These are phyloP conservation scores for Talaromyces liani DNA, from an alignment of 495 filamentous ascomycete genomes.

Conservation along the genomic window DNA sequence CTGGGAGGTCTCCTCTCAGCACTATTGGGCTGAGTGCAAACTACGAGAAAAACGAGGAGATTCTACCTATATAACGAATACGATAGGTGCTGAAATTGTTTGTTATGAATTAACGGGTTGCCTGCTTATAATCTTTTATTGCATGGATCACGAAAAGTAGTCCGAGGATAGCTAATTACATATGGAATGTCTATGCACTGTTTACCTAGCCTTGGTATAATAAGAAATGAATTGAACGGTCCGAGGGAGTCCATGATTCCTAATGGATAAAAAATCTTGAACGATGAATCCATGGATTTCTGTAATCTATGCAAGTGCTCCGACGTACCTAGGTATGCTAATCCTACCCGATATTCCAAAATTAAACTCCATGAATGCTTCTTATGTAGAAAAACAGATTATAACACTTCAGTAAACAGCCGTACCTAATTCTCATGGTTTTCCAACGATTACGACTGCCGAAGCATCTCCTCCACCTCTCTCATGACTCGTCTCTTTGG, in stretches of 20 bases:
- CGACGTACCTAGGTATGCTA: background rate
- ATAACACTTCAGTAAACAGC: background rate
- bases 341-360: background rate
- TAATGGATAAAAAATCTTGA: background rate
- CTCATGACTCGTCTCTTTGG: conserved; percentile 7
- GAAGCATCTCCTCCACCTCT: conserved; percentile 8
- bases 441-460: background rate
- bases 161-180: background rate
- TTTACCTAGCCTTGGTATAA: background rate
- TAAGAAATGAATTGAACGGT: background rate
- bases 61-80: conserved; percentile 8
- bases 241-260: background rate
- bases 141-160: background rate
- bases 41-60: background rate
- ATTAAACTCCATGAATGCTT: background rate
- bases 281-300: background rate
- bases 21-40: conserved; percentile 13
- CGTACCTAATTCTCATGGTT: background rate
- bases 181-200: background rate
- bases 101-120: conserved; percentile 2
- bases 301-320: background rate
- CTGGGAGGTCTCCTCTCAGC: conserved; percentile 19
- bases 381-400: background rate
- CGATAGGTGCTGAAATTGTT: background rate
- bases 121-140: background rate